Conservation (phyloP, 371 early-diverging fungal genomes). For the Mucor lusitanicus region DNA sequence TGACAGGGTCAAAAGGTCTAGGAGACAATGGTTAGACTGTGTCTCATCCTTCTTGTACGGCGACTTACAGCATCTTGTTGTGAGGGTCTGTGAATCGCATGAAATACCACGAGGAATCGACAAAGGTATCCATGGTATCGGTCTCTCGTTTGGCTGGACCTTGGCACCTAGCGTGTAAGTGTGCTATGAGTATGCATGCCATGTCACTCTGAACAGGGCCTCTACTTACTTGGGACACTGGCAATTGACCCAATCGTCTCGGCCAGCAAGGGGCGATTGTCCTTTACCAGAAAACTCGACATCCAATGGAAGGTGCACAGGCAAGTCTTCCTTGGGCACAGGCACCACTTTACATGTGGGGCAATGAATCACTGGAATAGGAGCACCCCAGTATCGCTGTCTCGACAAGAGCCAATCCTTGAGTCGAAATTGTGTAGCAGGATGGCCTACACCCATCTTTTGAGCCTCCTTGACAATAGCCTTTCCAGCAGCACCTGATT, state of each 20-base stretch:
- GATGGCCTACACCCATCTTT: conserved; percentile 50
- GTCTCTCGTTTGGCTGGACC: conserved; percentile 82
- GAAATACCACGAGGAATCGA: conserved; percentile 96
- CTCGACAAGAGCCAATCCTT: conserved; percentile 98
- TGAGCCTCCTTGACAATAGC: conserved; percentile 59
- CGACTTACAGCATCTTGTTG: conserved; percentile 53
- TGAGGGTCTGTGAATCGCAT: conserved; percentile 82
- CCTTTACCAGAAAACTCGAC: conserved; percentile 71
- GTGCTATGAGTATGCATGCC: background rate
- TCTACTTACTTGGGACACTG: conserved; percentile 72
- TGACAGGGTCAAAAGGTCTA: conserved; percentile 63
- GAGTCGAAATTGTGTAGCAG: conserved; percentile 73
- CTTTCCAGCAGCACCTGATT: conserved; percentile 60
- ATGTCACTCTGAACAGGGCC: background rate
- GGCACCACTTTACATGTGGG: conserved; percentile 81
- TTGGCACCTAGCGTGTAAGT: conserved; percentile 51
- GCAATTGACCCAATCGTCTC: conserved; percentile 66
- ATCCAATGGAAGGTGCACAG: conserved; percentile 73
- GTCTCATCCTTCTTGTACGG: background rate
- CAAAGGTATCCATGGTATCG: conserved; percentile 97
- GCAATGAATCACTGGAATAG: conserved; percentile 97
- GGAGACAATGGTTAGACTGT: background rate
- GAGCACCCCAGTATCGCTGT: conserved; percentile 99
- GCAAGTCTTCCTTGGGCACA: conserved; percentile 82
- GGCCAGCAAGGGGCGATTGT: conserved; percentile 66